Conservation (phyloP, 2,329 filamentous ascomycete species). For the Chaetomium strumarium region DNA sequence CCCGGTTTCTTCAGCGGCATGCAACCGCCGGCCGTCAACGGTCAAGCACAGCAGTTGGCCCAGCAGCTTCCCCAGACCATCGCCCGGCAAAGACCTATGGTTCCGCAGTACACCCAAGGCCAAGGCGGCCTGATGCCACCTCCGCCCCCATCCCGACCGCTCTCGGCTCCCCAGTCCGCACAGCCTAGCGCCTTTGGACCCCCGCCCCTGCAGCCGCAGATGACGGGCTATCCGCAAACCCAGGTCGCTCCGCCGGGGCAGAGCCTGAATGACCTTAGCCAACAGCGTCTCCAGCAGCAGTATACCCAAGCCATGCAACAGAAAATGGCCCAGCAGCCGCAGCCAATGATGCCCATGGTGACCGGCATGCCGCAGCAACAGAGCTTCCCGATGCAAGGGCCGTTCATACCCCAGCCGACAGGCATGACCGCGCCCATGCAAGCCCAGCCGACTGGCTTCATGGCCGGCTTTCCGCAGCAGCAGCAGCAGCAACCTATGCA, state of each 20-base stretch:
- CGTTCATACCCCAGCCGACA: constrained; percentile 13
- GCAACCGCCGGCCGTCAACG: constrained; percentile 36
- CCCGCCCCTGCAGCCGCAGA: constrained; percentile 73
- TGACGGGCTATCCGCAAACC: constrained; percentile 57
- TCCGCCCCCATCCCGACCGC: constrained; percentile 69
- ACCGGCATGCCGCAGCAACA: constrained; percentile 36
- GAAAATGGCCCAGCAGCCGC: constrained; percentile 29
- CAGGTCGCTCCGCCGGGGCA: constrained; percentile 68
- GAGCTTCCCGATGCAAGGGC: constrained; percentile 19
- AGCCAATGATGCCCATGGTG: constrained; percentile 45
- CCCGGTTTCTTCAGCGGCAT: constrained; percentile 53
- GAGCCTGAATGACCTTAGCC: constrained; percentile 66
- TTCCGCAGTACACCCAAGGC: constrained; percentile 57
- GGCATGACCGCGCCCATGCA: constrained; percentile 34
- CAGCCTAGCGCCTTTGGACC: constrained; percentile 68
- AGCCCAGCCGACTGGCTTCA: constrained; percentile 60
- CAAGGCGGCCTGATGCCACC: constrained; percentile 65
- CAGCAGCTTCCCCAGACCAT: constrained; percentile 39
- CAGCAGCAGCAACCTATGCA: constrained; percentile 42
- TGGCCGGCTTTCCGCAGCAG: constrained; percentile 32
- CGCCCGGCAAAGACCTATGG: constrained; percentile 62
- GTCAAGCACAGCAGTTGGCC: constrained; percentile 28
- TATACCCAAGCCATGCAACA: constrained; percentile 37
- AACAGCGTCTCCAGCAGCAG: constrained; percentile 59
- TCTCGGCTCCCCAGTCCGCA: constrained; percentile 81